Percentiles rank a stretch among this genome's conserved stretches.
Evolutionary conservation across 1,284 basidiomycete genomes (phyloP).

Genomic region (Rhodofomes roseus): DNA sequence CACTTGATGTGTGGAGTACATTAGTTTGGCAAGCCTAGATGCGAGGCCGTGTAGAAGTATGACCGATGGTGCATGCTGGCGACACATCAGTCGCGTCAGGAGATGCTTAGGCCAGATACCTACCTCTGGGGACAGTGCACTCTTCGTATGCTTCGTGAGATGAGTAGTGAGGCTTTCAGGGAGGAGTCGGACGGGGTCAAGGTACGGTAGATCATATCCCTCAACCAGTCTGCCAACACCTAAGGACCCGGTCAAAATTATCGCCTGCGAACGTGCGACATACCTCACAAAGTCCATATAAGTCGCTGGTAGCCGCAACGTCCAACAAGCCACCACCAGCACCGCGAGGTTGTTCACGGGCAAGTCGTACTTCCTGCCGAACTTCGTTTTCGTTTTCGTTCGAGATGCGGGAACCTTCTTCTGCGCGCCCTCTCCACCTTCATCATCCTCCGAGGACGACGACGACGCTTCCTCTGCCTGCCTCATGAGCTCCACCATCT

Average conservation of each 20-base stretch:
- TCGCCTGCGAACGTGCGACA: neutral
- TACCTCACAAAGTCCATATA: conserved; percentile 74
- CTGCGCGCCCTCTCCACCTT: conserved; percentile 14
- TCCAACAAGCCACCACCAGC: conserved; percentile 74
- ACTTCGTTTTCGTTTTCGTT: neutral
- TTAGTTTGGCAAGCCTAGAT: conserved; percentile 56
- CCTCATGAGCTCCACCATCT: conserved; percentile 49
- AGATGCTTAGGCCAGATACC: neutral
- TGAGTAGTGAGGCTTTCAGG: conserved; percentile 63
- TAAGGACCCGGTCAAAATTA: neutral
- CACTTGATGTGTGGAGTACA: conserved; percentile 55
- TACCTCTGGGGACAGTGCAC: conserved; percentile 69
- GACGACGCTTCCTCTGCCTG: conserved; percentile 49
- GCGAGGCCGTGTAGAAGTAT: conserved; percentile 56
- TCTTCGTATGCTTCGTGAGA: conserved; percentile 63
- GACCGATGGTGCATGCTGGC: conserved; percentile 60
- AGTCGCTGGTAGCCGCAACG: conserved; percentile 69
- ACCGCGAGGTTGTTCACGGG: conserved; percentile 62
- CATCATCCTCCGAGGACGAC: conserved; percentile 40
- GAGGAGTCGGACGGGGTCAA: conserved; percentile 68
- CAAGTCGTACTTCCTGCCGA: conserved; percentile 39
- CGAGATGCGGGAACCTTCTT: conserved; percentile 11
- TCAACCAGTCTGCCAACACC: conserved; percentile 57
- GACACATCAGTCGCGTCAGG: conserved; percentile 2
- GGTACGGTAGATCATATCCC: conserved; percentile 74